phyloP scores from a whole-genome alignment of 192 early-diverging fungal genomes.

The Coemansia sp. region DNA sequence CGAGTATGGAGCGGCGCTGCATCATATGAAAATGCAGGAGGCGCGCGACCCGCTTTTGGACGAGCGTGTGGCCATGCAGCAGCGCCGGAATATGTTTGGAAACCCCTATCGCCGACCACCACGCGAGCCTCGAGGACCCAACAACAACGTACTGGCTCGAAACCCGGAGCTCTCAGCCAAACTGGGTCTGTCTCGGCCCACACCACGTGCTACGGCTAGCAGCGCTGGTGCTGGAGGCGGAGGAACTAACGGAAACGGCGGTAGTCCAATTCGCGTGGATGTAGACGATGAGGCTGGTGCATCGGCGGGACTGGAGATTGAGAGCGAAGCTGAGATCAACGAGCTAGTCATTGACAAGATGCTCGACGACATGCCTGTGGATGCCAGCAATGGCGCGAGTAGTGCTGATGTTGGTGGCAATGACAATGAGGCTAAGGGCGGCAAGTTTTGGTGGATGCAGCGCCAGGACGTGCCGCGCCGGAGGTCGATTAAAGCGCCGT shows the following conservation, averaged over 20 bases:
- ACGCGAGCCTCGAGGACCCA: constrained; percentile 52
- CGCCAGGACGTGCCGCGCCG: constrained; percentile 49
- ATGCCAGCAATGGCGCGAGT: not conserved
- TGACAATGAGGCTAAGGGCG: constrained; percentile 8
- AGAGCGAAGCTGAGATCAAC: constrained; percentile 58
- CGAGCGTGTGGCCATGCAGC: constrained; percentile 62
- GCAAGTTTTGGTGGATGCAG: constrained; percentile 52
- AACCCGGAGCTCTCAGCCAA: constrained; percentile 49
- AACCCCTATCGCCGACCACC: constrained; percentile 68
- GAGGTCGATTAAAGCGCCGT: constrained; percentile 46
- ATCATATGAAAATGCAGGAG: constrained; percentile 55
- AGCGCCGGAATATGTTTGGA: constrained; percentile 72
- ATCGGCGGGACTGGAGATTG: constrained; percentile 40
- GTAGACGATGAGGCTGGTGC: constrained; percentile 36
- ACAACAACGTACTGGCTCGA: constrained; percentile 55
- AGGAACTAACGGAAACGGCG: not conserved
- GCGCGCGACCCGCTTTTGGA: constrained; percentile 69
- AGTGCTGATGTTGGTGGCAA: not conserved
- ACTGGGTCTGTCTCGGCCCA: constrained; percentile 30
- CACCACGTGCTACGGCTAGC: not conserved
- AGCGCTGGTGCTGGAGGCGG: not conserved
- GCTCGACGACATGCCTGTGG: constrained; percentile 47
- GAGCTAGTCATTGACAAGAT: constrained; percentile 56
- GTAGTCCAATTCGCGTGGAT: constrained; percentile 8
- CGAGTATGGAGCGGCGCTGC: constrained; percentile 64